Percentiles rank a stretch among this genome's conserved stretches.
Conservation (phyloP, 179 eudicot genomes). For the Beta corolliflora region DNA sequence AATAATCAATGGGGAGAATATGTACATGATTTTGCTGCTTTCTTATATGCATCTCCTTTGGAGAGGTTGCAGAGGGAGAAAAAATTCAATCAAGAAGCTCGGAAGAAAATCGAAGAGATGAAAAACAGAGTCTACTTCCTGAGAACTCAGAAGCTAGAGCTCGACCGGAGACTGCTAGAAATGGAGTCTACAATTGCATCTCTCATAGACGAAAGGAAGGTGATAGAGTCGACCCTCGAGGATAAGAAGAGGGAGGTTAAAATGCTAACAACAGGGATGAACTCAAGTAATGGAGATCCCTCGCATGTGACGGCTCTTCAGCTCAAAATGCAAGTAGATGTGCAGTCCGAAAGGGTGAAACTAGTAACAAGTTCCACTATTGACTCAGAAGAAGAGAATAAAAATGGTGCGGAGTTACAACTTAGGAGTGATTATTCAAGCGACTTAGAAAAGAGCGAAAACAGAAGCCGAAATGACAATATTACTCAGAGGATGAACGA, state of each 20-base stretch:
- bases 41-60: not conserved
- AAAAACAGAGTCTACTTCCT: constrained; percentile 30
- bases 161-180: constrained; percentile 20
- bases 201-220: constrained; percentile 33
- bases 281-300: constrained; percentile 5
- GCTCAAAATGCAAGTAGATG: not conserved
- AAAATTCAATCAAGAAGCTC: constrained; percentile 35
- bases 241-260: constrained; percentile 33
- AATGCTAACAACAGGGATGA: constrained; percentile 15
- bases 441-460: not conserved
- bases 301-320: constrained; percentile 15
- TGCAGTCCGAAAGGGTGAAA: not conserved
- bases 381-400: not conserved
- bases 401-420: not conserved
- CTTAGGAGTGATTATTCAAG: not conserved
- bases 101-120: constrained; percentile 36
- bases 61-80: constrained; percentile 32
- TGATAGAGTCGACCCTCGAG: constrained; percentile 33
- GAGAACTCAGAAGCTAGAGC: constrained; percentile 35
- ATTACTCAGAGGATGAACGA: not conserved
- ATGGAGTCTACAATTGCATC: constrained; percentile 34
- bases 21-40: no score
- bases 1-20: no score
- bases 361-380: not conserved
- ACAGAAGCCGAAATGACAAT: not conserved